These are phyloP conservation scores for Macrolepiota albuminosa DNA, from an alignment of 768 basidiomycete genomes.

Conservation along the genomic window DNA sequence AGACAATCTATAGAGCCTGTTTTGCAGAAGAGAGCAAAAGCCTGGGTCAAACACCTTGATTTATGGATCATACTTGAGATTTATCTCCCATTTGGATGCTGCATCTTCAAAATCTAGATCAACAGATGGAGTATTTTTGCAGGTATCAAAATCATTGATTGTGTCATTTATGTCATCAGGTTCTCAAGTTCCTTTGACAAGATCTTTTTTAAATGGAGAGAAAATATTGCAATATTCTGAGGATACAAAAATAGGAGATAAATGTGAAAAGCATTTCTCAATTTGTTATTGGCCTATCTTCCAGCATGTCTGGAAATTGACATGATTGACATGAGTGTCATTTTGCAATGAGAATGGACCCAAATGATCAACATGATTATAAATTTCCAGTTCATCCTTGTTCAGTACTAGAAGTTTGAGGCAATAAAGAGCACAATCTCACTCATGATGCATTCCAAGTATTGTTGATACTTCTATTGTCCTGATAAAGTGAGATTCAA, in stretches of 20 bases:
- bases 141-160: neutral
- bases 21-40: neutral
- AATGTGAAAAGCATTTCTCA: neutral
- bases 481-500: too few relatives aligned
- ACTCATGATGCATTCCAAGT: conserved; percentile 31
- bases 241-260: neutral
- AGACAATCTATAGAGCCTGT: neutral
- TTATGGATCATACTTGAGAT: neutral
- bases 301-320: conserved; percentile 21
- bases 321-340: conserved; percentile 20
- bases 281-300: neutral
- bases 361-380: conserved; percentile 26
- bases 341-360: conserved; percentile 31
- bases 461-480: conserved; percentile 3
- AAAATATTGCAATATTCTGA: neutral
- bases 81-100: neutral
- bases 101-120: neutral
- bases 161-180: neutral
- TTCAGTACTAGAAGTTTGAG: conserved; percentile 26
- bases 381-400: conserved; percentile 19
- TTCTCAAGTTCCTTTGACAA: neutral
- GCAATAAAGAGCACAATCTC: conserved; percentile 31
- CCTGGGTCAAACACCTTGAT: neutral
- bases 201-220: neutral
- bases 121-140: neutral